Evolutionary conservation across 805 yeast genomes (phyloP).

Genomic region (Cyberlindnera meyerae): DNA sequence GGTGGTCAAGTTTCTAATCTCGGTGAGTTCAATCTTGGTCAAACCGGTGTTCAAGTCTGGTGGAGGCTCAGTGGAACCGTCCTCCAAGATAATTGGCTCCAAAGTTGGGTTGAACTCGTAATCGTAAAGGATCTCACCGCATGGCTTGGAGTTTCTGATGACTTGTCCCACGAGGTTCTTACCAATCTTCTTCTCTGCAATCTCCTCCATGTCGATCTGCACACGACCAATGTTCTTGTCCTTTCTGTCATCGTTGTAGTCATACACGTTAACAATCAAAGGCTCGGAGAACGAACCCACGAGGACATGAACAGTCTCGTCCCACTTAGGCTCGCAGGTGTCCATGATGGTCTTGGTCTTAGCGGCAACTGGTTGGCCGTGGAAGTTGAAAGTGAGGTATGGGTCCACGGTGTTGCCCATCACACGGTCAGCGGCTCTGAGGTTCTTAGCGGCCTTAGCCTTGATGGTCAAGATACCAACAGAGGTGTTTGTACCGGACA

Average conservation of each 20-base stretch:
- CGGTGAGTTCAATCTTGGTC: slow-evolving; percentile 58
- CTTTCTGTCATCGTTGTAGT: slow-evolving; percentile 73
- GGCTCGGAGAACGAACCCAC: slow-evolving; percentile 78
- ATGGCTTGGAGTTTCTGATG: slow-evolving; percentile 75
- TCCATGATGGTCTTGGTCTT: slow-evolving; percentile 65
- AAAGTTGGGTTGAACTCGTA: slow-evolving; percentile 74
- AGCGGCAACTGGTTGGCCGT: slow-evolving; percentile 56
- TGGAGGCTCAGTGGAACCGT: slow-evolving; percentile 79
- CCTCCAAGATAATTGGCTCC: slow-evolving; percentile 52
- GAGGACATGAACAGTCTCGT: slow-evolving; percentile 69
- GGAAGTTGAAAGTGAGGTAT: slow-evolving; percentile 67
- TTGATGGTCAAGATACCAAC: slow-evolving; percentile 79
- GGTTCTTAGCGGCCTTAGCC: slow-evolving; percentile 58
- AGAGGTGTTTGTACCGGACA: slow-evolving; percentile 83
- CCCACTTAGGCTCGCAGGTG: slow-evolving; percentile 74
- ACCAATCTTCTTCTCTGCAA: slow-evolving; percentile 50
- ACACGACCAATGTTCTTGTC: slow-evolving; percentile 79
- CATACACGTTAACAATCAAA: slow-evolving; percentile 64
- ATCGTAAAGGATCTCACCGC: slow-evolving; percentile 71
- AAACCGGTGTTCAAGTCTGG: slow-evolving; percentile 96
- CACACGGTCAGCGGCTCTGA: slow-evolving; percentile 62
- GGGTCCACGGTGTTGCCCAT: slow-evolving; percentile 86
- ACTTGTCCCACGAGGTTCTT: slow-evolving; percentile 50
- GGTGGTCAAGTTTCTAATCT: slow-evolving; percentile 44
- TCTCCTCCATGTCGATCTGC: slow-evolving; percentile 64